phyloP scores from a whole-genome alignment of 2,329 filamentous ascomycete genomes.

The Diaporthe humulicola region DNA sequence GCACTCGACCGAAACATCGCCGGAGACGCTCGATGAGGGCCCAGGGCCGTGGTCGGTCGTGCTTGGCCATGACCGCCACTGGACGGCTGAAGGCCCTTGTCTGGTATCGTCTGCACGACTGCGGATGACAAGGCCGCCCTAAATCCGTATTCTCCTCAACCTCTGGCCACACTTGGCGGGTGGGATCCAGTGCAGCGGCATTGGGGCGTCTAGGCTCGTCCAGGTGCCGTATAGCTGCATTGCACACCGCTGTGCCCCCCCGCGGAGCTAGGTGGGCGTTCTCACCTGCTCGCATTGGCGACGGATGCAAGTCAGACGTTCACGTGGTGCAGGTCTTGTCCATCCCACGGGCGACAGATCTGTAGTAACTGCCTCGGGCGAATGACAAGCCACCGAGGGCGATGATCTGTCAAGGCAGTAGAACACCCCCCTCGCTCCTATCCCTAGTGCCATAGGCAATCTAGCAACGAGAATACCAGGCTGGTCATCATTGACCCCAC shows the following conservation, averaged over 20 bases:
- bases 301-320: constrained; percentile 28
- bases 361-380: background rate
- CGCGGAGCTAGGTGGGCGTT: constrained; percentile 8
- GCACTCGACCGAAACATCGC: constrained; percentile 7
- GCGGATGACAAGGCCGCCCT: constrained; percentile 11
- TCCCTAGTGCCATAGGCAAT: background rate
- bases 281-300: constrained; percentile 2
- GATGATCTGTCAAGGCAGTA: constrained; percentile 9
- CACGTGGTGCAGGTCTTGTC: constrained; percentile 27
- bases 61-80: background rate
- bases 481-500: constrained; percentile 21
- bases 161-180: background rate
- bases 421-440: background rate
- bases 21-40: background rate
- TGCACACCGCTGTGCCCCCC: constrained; percentile 24
- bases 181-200: constrained; percentile 10
- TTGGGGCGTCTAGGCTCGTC: constrained; percentile 7
- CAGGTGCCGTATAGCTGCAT: constrained; percentile 22
- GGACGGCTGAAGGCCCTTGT: constrained; percentile 5
- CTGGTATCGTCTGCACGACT: constrained; percentile 15
- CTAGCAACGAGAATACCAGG: background rate
- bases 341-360: background rate
- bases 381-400: constrained; percentile 3
- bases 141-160: background rate
- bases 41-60: background rate